These are phyloP conservation scores for Amanita pseudoporphyria DNA, from an alignment of 768 basidiomycete genomes.

Conservation along the genomic window DNA sequence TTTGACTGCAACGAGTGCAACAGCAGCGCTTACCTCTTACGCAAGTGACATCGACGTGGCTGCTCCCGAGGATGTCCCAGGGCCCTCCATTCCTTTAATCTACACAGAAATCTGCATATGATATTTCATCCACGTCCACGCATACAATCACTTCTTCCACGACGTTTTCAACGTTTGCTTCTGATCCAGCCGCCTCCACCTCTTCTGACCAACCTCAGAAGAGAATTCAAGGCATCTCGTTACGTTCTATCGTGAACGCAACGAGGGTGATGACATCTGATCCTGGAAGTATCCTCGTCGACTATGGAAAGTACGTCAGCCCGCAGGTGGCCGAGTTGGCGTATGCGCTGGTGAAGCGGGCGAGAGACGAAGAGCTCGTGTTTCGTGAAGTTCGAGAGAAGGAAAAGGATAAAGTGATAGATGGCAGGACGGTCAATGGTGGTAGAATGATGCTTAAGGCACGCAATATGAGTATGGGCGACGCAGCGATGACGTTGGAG, in stretches of 20 bases:
- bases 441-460: not conserved
- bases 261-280: constrained; percentile 84
- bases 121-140: constrained; percentile 12
- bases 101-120: not conserved
- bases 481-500: constrained; percentile 1
- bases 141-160: constrained; percentile 22
- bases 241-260: constrained; percentile 73
- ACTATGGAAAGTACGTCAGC: constrained; percentile 57
- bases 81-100: not conserved
- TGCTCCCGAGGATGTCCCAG: not conserved
- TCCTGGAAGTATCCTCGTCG: constrained; percentile 61
- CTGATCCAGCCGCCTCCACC: constrained; percentile 30
- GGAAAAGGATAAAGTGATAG: constrained; percentile 22
- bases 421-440: not conserved
- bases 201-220: constrained; percentile 23
- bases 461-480: not conserved
- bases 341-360: constrained; percentile 54
- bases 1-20: not conserved
- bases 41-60: not conserved
- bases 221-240: constrained; percentile 49
- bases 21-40: not conserved
- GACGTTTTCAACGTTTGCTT: constrained; percentile 29
- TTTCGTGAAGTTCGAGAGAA: constrained; percentile 42
- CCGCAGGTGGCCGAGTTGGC: constrained; percentile 56
- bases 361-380: constrained; percentile 52